Base-by-base conservation (phyloP, 164 flowering plant species). In the Magnolia changhungtana region DNA sequence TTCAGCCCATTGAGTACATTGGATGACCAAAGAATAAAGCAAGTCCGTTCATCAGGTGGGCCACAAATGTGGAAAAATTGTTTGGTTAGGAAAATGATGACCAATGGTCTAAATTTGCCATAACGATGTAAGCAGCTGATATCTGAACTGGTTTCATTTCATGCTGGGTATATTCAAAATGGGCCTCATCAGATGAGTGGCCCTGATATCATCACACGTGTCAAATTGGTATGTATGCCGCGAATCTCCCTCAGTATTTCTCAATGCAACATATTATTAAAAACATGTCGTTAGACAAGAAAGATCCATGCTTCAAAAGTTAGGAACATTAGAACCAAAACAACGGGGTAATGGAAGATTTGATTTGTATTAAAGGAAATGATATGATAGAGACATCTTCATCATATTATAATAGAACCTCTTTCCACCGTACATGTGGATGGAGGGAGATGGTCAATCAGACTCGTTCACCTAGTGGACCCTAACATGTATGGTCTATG, bases 241-340 rank as follows among this genome's bases (percentile, higher is more conserved):
- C 19, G 18, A 11, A 3, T 16, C 61, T 8, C 13, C 61, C 10
- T 16, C 13, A 9, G 13, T 55, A 11, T 55, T 13, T 55, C 18
- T 55, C 18, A 13, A 68, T 68, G 50, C 18, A 31, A 20, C n/a
- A 70, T 14, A 23, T 8, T 19, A 70, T n/a, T 37, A 14, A 67
- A 70, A 70, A 70, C 16, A 70, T 10, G 45, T 37, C 58, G n/a
- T 20, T 69, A 50, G 45, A 70, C 55, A 70, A 70, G 58, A 49
- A 49, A 70, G 24, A 70, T 20, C 72, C 50, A 50, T 50, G 58
- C 20, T 70, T 70, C 71, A 68, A 31, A 55, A 68, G 71, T 14
- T 68, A 19, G 45, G 16, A 29, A 68, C 71, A 68, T 68, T 11
- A 31, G 20, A 11, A 68, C 18, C 13, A 4, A 13, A 37, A 14